A percentile compares a stretch with the other conserved stretches of the same genome.
phyloP scores from a whole-genome alignment of 805 yeast genomes.

The Monosporozyma solicola region DNA sequence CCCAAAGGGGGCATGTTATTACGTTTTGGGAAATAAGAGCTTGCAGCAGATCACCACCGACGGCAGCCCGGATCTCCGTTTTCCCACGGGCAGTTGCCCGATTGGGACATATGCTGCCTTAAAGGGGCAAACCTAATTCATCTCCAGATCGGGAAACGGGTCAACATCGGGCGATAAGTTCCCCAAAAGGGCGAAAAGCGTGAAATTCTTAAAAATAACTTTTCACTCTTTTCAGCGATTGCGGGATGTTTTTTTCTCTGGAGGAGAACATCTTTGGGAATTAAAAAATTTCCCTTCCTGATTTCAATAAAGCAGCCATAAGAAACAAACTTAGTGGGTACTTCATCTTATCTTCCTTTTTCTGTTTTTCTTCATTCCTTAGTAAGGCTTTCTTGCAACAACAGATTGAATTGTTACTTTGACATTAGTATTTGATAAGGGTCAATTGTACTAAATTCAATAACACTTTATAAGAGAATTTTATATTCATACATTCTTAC shows the following conservation, averaged over 20 bases:
- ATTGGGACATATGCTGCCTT: neutral
- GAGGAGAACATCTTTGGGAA: neutral
- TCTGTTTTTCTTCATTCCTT: too few relatives aligned
- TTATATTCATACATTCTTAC: too few relatives aligned
- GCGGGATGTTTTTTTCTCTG: neutral
- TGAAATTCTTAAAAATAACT: neutral
- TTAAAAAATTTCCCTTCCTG: neutral
- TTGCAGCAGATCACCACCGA: neutral
- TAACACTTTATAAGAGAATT: too few relatives aligned
- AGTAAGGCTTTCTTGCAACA: too few relatives aligned
- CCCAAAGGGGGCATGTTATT: neutral
- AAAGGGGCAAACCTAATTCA: neutral
- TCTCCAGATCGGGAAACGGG: neutral
- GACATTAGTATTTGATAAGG: neutral
- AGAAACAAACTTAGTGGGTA: too few relatives aligned
- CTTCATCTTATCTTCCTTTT: too few relatives aligned
- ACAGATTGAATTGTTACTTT: too few relatives aligned
- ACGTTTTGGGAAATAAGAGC: neutral
- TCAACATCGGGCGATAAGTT: neutral
- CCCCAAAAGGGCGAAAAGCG: neutral
- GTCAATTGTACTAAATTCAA: too few relatives aligned
- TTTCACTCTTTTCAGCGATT: neutral
- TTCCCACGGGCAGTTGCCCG: neutral
- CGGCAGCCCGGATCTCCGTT: neutral
- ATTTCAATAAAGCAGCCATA: neutral